Evolutionary conservation across 345 rosid genomes (phyloP), one percentile per base, ranked within the genome.

Genomic region (Firmiana major): DNA sequence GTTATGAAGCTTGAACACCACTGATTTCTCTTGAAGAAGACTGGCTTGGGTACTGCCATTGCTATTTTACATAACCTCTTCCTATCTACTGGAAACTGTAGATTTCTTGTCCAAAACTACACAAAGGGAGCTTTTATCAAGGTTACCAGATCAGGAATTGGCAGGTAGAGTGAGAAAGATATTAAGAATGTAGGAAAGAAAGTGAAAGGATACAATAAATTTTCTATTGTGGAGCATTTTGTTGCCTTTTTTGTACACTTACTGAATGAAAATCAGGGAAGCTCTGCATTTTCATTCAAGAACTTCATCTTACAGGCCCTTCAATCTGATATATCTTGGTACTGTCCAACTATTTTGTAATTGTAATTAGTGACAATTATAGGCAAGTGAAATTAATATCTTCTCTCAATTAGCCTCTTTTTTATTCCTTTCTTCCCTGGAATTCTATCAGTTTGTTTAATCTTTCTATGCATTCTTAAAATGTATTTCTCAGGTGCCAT

Each of bases 1-100:
- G 48, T 26, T 26, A 21, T 51, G 58, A 48, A 55, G 70, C 66
- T 62, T 21, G 60, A 26, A 12, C 13, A 48, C 63, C 49, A 16
- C 51, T 43, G 38, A 7, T n/a, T 73, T 65, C 31, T 7, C 28
- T 15, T 42, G 26, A 54, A 31, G 12, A 49, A 43, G 53, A 67
- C 68, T 64, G 62, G 38, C 63, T 36, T 21, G 55, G n/a, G n/a
- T n/a, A n/a, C n/a, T n/a, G n/a, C n/a, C n/a, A 38, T 74, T 34
- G 13, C 77, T 3, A 19, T 71, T 68, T 63, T 45, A 38, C 75
- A 77, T 48, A 49, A 60, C 63, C 46, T 69, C 79, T 16, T 80
- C 81, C 80, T 49, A 53, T 78, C 81, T 75, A 79, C 84, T 75
- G 77, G 84, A 53, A 85, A 83, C 77, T 88, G 86, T 85, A 64